These are phyloP conservation scores for Amaranthus tricolor DNA, from an alignment of 179 eudicot genomes.

Conservation along the genomic window DNA sequence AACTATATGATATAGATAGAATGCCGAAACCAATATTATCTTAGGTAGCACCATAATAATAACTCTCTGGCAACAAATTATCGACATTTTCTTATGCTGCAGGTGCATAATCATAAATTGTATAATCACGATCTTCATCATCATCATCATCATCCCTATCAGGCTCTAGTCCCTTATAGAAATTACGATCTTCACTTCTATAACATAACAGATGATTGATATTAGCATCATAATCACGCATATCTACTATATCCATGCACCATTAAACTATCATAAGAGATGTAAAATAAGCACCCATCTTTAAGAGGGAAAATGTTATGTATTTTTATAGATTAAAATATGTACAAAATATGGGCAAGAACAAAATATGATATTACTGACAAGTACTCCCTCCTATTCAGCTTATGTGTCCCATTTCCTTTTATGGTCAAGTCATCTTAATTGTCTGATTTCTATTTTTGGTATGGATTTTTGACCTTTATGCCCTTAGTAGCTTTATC, in stretches of 20 bases:
- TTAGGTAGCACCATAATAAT: no score
- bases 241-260: constrained; percentile 18
- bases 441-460: no score
- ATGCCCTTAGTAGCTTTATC: no score
- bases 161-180: neutral
- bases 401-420: no score
- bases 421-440: no score
- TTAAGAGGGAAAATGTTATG: neutral
- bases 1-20: no score
- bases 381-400: no score
- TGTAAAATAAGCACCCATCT: constrained; percentile 7
- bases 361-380: no score
- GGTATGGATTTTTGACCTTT: no score
- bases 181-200: neutral
- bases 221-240: neutral
- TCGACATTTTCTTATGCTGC: constrained; percentile 26
- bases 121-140: constrained; percentile 9
- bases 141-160: constrained; percentile 22
- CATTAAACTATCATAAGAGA: constrained; percentile 9
- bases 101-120: constrained; percentile 29
- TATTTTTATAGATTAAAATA: neutral
- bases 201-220: neutral
- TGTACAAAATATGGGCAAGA: no score
- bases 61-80: no score
- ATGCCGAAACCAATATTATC: no score